Percentiles rank a stretch among this genome's conserved stretches.
phyloP scores from a whole-genome alignment of 2,329 filamentous ascomycete species.

The Hymenoscyphus fraxineus region DNA sequence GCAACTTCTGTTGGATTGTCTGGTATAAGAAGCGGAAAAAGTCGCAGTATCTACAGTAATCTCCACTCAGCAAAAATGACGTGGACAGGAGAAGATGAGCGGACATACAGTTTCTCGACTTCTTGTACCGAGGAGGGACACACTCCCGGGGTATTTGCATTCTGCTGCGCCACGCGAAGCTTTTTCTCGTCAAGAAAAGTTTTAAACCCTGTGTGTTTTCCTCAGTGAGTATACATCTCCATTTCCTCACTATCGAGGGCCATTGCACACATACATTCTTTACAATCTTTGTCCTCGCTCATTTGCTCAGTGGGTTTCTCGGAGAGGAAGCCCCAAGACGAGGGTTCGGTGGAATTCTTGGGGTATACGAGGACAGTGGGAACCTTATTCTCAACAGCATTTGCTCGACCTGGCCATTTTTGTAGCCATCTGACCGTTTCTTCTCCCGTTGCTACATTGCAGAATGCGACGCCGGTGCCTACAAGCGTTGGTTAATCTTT shows the following conservation, averaged over 20 bases:
- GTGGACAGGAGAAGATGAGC: no score
- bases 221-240: no score
- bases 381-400: slow-evolving; percentile 20
- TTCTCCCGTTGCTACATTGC: slow-evolving; percentile 15
- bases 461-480: slow-evolving; percentile 21
- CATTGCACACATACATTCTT: slow-evolving; percentile 31
- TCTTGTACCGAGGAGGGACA: slow-evolving; percentile 24
- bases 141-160: slow-evolving; percentile 28
- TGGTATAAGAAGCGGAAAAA: slow-evolving; percentile 36
- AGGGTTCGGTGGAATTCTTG: slow-evolving; percentile 11
- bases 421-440: slow-evolving; percentile 19
- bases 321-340: slow-evolving; percentile 37
- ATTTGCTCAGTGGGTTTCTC: slow-evolving; percentile 28
- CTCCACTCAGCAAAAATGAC: not conserved
- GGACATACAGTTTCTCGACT: slow-evolving; percentile 13
- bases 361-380: slow-evolving; percentile 23
- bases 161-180: slow-evolving; percentile 22
- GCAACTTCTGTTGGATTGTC: slow-evolving; percentile 32
- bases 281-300: slow-evolving; percentile 29
- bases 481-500: not conserved
- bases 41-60: slow-evolving; percentile 25
- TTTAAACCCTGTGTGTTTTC: slow-evolving; percentile 35
- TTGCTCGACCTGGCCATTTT: slow-evolving; percentile 19
- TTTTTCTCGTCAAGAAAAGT: slow-evolving; percentile 36
- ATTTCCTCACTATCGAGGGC: no score